phyloP scores from a whole-genome alignment of 768 basidiomycete genomes.

The Coprinopsis sp. region DNA sequence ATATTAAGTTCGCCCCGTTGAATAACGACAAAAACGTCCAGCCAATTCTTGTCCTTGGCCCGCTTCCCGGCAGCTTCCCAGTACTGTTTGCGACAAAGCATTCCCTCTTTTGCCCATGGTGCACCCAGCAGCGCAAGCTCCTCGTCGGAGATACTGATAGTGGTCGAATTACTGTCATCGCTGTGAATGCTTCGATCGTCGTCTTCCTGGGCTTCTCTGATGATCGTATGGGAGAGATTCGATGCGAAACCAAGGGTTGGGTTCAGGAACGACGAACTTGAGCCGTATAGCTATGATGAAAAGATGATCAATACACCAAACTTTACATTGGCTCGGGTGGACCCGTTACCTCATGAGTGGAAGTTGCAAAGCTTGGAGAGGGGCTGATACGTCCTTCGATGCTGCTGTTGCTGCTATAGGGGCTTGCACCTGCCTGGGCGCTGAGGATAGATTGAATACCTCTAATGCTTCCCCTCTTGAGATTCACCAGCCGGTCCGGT shows the following conservation, averaged over 20 bases:
- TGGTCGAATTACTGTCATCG: constrained; percentile 60
- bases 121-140: constrained; percentile 92
- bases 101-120: constrained; percentile 99
- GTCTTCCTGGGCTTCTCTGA: constrained; percentile 90
- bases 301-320: background rate
- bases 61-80: constrained; percentile 84
- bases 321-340: background rate
- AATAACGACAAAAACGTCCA: constrained; percentile 94
- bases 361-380: constrained; percentile 90
- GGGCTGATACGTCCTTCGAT: constrained; percentile 91
- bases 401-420: constrained; percentile 80
- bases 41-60: constrained; percentile 86
- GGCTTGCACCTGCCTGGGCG: constrained; percentile 61
- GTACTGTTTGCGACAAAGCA: constrained; percentile 91
- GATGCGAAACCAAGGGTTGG: constrained; percentile 95
- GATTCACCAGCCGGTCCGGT: constrained; percentile 64
- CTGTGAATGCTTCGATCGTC: constrained; percentile 70
- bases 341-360: constrained; percentile 71
- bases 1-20: constrained; percentile 92
- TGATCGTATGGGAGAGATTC: constrained; percentile 94
- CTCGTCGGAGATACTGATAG: constrained; percentile 88
- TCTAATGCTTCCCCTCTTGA: constrained; percentile 90
- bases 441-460: constrained; percentile 79
- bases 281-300: constrained; percentile 49
- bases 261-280: constrained; percentile 65